Evolutionary conservation across 2,329 filamentous ascomycete genomes (phyloP), one percentile per base, ranked within the genome.

Genomic region (Fusarium humuli): DNA sequence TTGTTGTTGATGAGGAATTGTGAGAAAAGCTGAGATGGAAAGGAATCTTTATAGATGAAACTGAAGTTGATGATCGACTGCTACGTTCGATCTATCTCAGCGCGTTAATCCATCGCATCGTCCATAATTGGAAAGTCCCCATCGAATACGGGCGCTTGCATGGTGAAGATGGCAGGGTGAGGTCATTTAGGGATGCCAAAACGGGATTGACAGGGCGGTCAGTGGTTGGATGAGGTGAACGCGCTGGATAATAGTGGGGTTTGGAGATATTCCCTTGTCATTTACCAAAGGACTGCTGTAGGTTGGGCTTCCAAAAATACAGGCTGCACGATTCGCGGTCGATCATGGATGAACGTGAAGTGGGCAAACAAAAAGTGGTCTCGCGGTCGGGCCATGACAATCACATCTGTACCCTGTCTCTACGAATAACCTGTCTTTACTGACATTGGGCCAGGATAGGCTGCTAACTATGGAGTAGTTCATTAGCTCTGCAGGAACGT

Each of bases 91-190:
- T 46, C 29, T 13, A 61, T 30, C 32, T 61, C 20, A 37, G 34
- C 54, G 59, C 44, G 55, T 48, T n/a, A 53, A 52, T 29, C 13
- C 60, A 41, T 57, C 37, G 40, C 25, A 34, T 52, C 47, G 47
- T 60, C 61, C 54, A 60, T 54, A 45, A 12, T 23, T 65, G 63
- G 63, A 8, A 61, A 42, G 61, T 40, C 55, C 18, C 47, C 54
- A 32, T 42, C 25, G 61, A 66, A 66, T 66, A 66, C 63, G 63
- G 63, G 63, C 63, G 61, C 63, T 66, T 66, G 63, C 63, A 66
- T 66, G 34, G 23, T 61, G 27, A 53, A 66, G 25, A 66, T 60
- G 37, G 63, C 54, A 60, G 61, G 63, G 61, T 66, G 63, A 66
- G 54, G 63, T 66, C 63, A 61, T 66, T n/a, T 14, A 44, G 46